Evolutionary conservation across 75 land plant genomes (phyloP).

Genomic region (Adiantum capillusveneris): DNA sequence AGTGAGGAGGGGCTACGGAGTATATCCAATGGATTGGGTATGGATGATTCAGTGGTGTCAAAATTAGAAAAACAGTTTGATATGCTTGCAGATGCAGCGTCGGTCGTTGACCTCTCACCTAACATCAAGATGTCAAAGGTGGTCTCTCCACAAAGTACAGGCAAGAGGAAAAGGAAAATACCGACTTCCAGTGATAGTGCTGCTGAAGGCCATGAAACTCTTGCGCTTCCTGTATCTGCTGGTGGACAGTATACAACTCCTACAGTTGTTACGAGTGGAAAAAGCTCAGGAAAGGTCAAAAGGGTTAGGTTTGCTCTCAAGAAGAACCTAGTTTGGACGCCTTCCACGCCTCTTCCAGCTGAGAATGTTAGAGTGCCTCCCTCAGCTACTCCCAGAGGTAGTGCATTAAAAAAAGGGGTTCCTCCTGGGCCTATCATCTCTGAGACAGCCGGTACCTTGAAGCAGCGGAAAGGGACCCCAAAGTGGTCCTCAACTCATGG

Average conservation of each 20-base stretch:
- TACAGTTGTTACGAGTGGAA: not conserved
- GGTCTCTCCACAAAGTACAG: constrained; percentile 3
- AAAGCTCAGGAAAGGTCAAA: constrained; percentile 37
- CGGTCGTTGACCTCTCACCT: too few species aligned
- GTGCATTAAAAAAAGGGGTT: constrained; percentile 90
- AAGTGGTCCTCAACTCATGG: not conserved
- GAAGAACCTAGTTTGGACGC: constrained; percentile 83
- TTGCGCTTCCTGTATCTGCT: too few species aligned
- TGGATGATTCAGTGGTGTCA: constrained; percentile 47
- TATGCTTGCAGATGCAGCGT: constrained; percentile 48
- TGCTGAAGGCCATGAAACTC: too few species aligned
- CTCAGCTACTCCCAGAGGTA: constrained; percentile 75
- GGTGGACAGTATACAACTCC: too few species aligned
- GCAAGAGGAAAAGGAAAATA: constrained; percentile 5
- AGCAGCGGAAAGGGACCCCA: constrained; percentile 2
- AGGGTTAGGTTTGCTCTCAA: constrained; percentile 82
- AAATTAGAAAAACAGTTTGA: constrained; percentile 83
- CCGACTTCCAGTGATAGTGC: not conserved
- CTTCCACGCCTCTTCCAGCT: constrained; percentile 67
- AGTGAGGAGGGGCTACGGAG: too few species aligned
- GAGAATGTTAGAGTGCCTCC: constrained; percentile 76
- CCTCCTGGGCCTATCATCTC: constrained; percentile 64
- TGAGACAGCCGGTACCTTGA: not conserved
- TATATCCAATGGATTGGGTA: not conserved
- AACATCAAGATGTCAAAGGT: not conserved